Conservation (phyloP, 2,329 filamentous ascomycete genomes). For the Harringtonia aguacate region DNA sequence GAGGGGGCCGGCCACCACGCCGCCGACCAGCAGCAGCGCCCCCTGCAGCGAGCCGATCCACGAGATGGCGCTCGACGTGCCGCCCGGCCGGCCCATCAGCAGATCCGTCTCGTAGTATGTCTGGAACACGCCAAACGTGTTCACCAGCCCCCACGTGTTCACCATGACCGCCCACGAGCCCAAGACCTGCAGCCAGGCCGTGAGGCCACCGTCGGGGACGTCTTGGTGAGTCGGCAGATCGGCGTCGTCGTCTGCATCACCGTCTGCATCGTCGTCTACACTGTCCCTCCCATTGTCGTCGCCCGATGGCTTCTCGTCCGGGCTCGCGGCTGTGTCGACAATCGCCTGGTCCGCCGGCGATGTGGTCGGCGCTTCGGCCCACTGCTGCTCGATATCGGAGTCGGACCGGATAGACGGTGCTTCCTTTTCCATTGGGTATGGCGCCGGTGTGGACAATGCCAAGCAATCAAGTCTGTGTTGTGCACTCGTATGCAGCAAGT, state of each 20-base stretch:
- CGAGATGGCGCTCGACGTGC: conserved; percentile 24
- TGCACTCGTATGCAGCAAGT: too few relatives aligned
- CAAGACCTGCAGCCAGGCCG: conserved; percentile 29
- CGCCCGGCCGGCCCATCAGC: conserved; percentile 18
- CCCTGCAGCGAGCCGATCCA: conserved; percentile 32
- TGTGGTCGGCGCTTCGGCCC: too few relatives aligned
- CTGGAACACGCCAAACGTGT: conserved; percentile 35
- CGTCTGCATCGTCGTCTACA: not conserved
- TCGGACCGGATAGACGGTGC: too few relatives aligned
- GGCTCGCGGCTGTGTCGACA: too few relatives aligned
- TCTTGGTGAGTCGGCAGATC: not conserved
- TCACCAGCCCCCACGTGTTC: conserved; percentile 28
- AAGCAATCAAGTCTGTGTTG: too few relatives aligned
- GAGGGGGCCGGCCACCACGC: conserved; percentile 27
- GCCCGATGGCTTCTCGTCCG: too few relatives aligned
- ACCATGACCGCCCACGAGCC: conserved; percentile 25
- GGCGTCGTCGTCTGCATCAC: not conserved
- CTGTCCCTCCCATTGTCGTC: too few relatives aligned
- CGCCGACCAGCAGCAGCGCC: conserved; percentile 28
- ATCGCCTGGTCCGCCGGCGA: too few relatives aligned
- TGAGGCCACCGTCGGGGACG: conserved; percentile 23
- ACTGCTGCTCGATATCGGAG: too few relatives aligned
- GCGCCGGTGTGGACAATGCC: too few relatives aligned
- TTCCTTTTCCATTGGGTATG: too few relatives aligned
- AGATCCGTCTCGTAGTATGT: conserved; percentile 29